phyloP scores from a whole-genome alignment of 179 eudicot species.

The Spergularia azorica region DNA sequence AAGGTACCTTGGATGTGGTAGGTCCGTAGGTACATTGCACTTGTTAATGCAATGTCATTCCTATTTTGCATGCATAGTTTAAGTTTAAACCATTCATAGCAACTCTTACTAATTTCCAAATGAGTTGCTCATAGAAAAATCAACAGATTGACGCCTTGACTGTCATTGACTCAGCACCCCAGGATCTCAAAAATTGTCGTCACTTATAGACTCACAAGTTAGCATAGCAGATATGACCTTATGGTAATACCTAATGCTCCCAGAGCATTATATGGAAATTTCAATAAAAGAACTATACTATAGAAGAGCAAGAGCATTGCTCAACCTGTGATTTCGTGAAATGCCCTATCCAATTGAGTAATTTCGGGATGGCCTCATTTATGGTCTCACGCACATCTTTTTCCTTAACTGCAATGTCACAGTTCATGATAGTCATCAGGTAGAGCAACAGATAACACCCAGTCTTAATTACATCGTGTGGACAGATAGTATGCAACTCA shows the following conservation, averaged over 20 bases:
- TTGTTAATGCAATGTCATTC: too few relatives aligned
- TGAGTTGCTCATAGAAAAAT: background rate
- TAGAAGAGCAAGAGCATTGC: background rate
- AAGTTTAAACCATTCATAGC: background rate
- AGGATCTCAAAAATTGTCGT: background rate
- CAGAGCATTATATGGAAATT: background rate
- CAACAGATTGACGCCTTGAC: background rate
- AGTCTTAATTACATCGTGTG: background rate
- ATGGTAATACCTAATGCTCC: background rate
- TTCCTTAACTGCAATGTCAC: constrained; percentile 71
- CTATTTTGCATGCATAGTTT: background rate
- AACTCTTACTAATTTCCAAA: background rate
- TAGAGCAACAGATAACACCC: constrained; percentile 4
- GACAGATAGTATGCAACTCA: background rate
- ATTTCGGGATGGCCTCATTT: constrained; percentile 78
- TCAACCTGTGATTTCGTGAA: constrained; percentile 75
- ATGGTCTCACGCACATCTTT: constrained; percentile 54
- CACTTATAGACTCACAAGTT: background rate
- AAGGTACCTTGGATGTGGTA: too few relatives aligned
- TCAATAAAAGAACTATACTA: background rate
- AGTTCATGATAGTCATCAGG: constrained; percentile 9
- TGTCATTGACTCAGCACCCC: background rate
- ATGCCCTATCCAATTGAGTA: constrained; percentile 73
- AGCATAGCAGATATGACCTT: background rate
- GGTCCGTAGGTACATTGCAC: too few relatives aligned